A percentile compares a stretch with the other conserved stretches of the same genome.
Conservation (phyloP, 306 rosid species). For the Myrica gale region DNA sequence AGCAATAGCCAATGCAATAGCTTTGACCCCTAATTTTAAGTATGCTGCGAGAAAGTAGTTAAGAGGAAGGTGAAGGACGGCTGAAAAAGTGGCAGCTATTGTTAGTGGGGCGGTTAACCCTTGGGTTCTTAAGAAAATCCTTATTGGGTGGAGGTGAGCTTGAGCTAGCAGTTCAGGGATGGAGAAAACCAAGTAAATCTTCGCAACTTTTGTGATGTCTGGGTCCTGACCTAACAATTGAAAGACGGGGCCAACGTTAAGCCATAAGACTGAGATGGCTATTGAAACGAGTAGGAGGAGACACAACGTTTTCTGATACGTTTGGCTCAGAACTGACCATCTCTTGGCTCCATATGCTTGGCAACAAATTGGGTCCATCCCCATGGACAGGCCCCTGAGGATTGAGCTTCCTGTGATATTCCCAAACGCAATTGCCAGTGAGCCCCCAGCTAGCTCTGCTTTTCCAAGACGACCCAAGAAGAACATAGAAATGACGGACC, state of each 20-base stretch:
- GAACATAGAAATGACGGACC: constrained; percentile 70
- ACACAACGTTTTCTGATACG: constrained; percentile 58
- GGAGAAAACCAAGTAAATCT: constrained; percentile 65
- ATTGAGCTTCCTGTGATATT: constrained; percentile 76
- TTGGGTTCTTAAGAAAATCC: constrained; percentile 69
- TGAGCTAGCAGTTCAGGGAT: constrained; percentile 86
- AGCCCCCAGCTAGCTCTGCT: constrained; percentile 81
- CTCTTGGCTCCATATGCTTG: constrained; percentile 88
- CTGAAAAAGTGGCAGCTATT: constrained; percentile 56
- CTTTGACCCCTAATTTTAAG: constrained; percentile 61
- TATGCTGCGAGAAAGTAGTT: constrained; percentile 53
- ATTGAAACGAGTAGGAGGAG: constrained; percentile 71
- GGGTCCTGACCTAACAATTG: constrained; percentile 79
- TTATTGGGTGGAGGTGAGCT: constrained; percentile 60
- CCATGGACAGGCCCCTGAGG: constrained; percentile 66
- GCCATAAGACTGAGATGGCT: constrained; percentile 72
- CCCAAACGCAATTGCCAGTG: constrained; percentile 76
- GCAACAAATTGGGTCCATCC: constrained; percentile 94
- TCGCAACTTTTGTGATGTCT: constrained; percentile 60
- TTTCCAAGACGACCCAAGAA: constrained; percentile 81
- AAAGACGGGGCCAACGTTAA: constrained; percentile 63
- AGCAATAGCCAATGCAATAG: constrained; percentile 72
- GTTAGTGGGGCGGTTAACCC: constrained; percentile 73
- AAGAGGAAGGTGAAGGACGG: constrained; percentile 57
- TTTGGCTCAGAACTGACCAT: constrained; percentile 64